Evolutionary conservation across 352 stramenopile genomes (phyloP), one percentile per base, ranked within the genome.

Genomic region (Aphanomyces cochlioides): DNA sequence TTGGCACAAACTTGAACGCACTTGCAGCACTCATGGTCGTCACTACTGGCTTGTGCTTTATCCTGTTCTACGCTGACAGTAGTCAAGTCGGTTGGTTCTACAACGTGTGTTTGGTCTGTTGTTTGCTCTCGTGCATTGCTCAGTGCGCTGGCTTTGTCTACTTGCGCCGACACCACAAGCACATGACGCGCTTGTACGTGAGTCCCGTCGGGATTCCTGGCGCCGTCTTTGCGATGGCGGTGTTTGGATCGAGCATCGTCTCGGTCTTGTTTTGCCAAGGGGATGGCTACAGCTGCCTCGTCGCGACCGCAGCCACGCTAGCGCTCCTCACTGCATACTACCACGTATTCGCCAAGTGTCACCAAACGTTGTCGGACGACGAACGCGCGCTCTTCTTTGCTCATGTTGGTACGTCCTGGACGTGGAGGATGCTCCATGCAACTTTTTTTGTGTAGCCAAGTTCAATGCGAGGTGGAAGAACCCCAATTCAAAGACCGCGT

Each of bases 121-220:
- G 63, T 6, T 77, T 73, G 47, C 47, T 75, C n/a, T 67, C 69
- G 6, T 77, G 75, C 69, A 58, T 37, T 7, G 60, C 58, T 3
- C 73, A 75, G 47, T 76, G 65, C 28, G 38, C 72, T 34, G 74
- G 73, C 48, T 76, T 66, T 54, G 45, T 38, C 19, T 74, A 74
- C 65, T 64, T 78, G 59, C 75, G 76, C 65, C 73, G 60, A 41
- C 80, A 78, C 60, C 83, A 81, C 50, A 68, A 64, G 28, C 77
- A 79, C 58, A 79, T 83, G 66, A 77, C 75, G 38, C 78, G 77
- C 53, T 77, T 74, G 3, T 78, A 76, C 19, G n/a, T 45, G 15
- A 78, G 59, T 47, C 70, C 71, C 5, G 67, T 75, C 47, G 71
- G 74, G 0, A 57, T 74, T n/a, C 5, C 40, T 37, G 74, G 74